A percentile compares a stretch with the other conserved stretches of the same genome.
phyloP scores from a whole-genome alignment of 2,329 filamentous ascomycete species.

The Claviceps citrina region DNA sequence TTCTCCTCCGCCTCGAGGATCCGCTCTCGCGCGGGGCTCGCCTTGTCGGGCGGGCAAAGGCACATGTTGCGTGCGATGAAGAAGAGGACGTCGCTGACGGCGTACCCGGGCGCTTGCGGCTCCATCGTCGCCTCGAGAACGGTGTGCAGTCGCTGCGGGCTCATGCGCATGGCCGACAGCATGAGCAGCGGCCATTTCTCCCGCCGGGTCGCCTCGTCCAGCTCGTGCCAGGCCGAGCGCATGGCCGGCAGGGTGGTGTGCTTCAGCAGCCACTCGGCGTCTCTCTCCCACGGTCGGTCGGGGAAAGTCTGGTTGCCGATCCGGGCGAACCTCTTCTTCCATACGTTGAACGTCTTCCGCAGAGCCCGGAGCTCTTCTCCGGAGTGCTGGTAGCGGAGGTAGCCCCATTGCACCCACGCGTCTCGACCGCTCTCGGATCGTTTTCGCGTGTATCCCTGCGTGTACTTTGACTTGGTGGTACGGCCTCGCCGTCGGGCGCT shows the following conservation, averaged over 20 bases:
- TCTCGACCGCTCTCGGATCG: background rate
- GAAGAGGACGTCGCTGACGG: constrained; percentile 21
- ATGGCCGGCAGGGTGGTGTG: constrained; percentile 16
- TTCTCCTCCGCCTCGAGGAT: constrained; percentile 15
- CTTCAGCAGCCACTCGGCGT: constrained; percentile 17
- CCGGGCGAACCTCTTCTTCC: constrained; percentile 15
- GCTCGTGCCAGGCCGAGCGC: constrained; percentile 18
- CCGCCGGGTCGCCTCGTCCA: constrained; percentile 14
- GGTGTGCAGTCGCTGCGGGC: constrained; percentile 17
- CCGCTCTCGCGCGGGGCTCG: constrained; percentile 11
- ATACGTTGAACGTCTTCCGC: constrained; percentile 14
- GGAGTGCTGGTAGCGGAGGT: constrained; percentile 15
- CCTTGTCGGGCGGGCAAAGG: constrained; percentile 6
- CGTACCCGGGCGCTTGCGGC: constrained; percentile 22
- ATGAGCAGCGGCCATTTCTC: constrained; percentile 20
- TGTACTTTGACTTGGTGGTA: background rate
- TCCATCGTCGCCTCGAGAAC: constrained; percentile 25
- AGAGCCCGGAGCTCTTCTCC: constrained; percentile 11
- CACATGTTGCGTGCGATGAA: constrained; percentile 15
- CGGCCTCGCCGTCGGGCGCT: no score
- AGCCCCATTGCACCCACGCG: constrained; percentile 18
- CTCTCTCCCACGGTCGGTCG: constrained; percentile 13
- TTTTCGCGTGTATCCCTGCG: background rate
- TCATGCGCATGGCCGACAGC: constrained; percentile 19
- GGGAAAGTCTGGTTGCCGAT: constrained; percentile 7